These are phyloP conservation scores for Globisporangium takayamanum DNA, from an alignment of 352 stramenopile genomes.

Conservation along the genomic window DNA sequence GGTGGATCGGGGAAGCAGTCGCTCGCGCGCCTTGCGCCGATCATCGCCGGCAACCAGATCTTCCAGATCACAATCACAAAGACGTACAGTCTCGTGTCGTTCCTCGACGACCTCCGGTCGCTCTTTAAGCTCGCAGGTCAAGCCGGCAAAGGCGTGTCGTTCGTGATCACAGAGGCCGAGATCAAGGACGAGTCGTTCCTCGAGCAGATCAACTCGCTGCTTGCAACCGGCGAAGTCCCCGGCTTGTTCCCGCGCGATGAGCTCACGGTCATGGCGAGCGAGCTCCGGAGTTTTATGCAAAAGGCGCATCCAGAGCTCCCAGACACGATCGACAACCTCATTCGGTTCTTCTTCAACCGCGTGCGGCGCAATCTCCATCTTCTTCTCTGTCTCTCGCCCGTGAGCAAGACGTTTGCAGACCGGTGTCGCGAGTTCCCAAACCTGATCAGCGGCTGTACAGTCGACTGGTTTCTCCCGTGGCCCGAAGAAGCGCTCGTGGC, in stretches of 20 bases:
- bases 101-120: conserved; percentile 82
- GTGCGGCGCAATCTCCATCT: conserved; percentile 83
- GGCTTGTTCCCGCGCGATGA: conserved; percentile 88
- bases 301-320: conserved; percentile 57
- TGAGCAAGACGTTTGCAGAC: conserved; percentile 71
- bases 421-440: conserved; percentile 85
- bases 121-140: conserved; percentile 84
- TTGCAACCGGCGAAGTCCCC: conserved; percentile 82
- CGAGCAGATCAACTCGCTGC: conserved; percentile 84
- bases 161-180: conserved; percentile 85
- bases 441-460: conserved; percentile 80
- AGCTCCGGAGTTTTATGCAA: conserved; percentile 65
- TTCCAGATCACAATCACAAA: conserved; percentile 89
- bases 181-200: conserved; percentile 90
- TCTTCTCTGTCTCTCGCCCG: conserved; percentile 83
- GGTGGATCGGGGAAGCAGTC: conserved; percentile 87
- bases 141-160: conserved; percentile 70
- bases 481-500: conserved; percentile 81
- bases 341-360: conserved; percentile 81
- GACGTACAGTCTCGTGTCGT: conserved; percentile 73
- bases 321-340: conserved; percentile 80
- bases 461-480: conserved; percentile 91
- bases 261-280: conserved; percentile 74
- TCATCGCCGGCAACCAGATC: conserved; percentile 64
- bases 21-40: conserved; percentile 68